phyloP scores from a whole-genome alignment of 345 rosid species.

The Viola odorata region DNA sequence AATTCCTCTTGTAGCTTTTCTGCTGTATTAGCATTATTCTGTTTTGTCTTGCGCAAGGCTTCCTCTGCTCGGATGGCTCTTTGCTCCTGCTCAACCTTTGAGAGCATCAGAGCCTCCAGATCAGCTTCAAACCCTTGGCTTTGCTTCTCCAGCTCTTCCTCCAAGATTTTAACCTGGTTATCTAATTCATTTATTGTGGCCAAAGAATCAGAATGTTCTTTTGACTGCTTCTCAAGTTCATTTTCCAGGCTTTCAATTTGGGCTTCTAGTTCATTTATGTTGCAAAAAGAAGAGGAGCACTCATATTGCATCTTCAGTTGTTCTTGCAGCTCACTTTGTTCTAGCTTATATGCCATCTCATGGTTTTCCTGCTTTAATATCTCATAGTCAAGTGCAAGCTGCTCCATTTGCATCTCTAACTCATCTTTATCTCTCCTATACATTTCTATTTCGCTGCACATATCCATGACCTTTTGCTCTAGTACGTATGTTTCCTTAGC shows the following conservation, averaged over 20 bases:
- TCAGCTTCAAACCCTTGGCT: slow-evolving; percentile 51
- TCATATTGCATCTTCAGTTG: slow-evolving; percentile 70
- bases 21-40: slow-evolving; percentile 70
- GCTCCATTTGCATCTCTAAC: slow-evolving; percentile 89
- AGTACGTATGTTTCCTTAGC: slow-evolving; percentile 43
- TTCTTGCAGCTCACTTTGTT: slow-evolving; percentile 83
- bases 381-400: slow-evolving; percentile 94
- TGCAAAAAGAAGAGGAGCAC: slow-evolving; percentile 43
- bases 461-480: slow-evolving; percentile 66
- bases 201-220: slow-evolving; percentile 24
- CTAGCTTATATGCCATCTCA: slow-evolving; percentile 56
- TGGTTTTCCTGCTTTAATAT: slow-evolving; percentile 88
- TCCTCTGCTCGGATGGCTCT: slow-evolving; percentile 84
- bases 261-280: slow-evolving; percentile 20
- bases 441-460: slow-evolving; percentile 67
- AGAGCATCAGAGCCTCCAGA: slow-evolving; percentile 46
- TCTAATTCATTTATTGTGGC: slow-evolving; percentile 45
- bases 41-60: slow-evolving; percentile 54
- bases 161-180: slow-evolving; percentile 43
- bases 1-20: slow-evolving; percentile 82
- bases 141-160: slow-evolving; percentile 68
- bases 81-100: slow-evolving; percentile 66
- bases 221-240: slow-evolving; percentile 22
- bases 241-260: slow-evolving; percentile 23
- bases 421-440: slow-evolving; percentile 77